Evolutionary conservation across 2,329 filamentous ascomycete genomes (phyloP).

Genomic region (Paracoccidioides lutzii): DNA sequence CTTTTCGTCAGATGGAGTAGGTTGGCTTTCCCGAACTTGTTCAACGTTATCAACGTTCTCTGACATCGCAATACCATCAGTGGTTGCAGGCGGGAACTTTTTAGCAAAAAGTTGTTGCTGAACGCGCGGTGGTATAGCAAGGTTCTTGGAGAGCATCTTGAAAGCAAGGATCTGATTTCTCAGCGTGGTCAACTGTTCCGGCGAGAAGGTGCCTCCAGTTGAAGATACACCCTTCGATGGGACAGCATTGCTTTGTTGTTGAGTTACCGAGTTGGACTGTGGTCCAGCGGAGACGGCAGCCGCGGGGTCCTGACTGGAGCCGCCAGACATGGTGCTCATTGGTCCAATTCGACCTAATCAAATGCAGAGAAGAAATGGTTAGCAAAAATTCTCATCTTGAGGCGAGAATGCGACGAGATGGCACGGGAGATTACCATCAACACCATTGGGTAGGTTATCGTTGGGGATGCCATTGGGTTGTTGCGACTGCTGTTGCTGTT

Average conservation of each 20-base stretch:
- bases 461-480: conserved; percentile 27
- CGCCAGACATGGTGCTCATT: conserved; percentile 20
- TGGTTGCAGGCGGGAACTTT: conserved; percentile 21
- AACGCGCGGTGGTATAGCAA: conserved; percentile 62
- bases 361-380: conserved; percentile 2
- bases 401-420: neutral
- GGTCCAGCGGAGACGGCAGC: conserved; percentile 14
- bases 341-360: conserved; percentile 25
- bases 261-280: conserved; percentile 6
- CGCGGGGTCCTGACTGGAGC: conserved; percentile 13
- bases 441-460: conserved; percentile 27
- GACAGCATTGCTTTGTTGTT: conserved; percentile 20
- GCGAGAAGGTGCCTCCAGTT: conserved; percentile 49
- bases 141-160: conserved; percentile 77
- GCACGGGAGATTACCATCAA: conserved; percentile 24
- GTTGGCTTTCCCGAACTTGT: conserved; percentile 11
- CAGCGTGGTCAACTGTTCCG: conserved; percentile 65
- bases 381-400: neutral
- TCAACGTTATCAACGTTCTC: conserved; percentile 30
- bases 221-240: conserved; percentile 9
- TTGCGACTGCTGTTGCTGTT: conserved; percentile 26
- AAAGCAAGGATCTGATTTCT: conserved; percentile 84
- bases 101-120: conserved; percentile 69
- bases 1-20: conserved; percentile 17
- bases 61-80: conserved; percentile 25